Evolutionary conservation across 352 stramenopile species (phyloP).

Genomic region (Thalassiosira livingstoniorum): DNA sequence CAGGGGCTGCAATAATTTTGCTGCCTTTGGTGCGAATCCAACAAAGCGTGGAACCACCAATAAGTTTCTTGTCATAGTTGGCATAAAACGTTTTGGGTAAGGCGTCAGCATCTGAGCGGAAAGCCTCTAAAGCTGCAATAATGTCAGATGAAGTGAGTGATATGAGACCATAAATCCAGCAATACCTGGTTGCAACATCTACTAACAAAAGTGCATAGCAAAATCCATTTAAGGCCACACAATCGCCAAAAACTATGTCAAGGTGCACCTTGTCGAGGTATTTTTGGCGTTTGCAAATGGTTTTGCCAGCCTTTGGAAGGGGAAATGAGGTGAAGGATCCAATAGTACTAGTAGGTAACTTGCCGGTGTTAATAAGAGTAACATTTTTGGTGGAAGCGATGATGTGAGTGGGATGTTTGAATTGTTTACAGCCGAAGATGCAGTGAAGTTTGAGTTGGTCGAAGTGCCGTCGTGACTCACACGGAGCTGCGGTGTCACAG

Average conservation of each 20-base stretch:
- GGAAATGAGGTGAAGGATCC: constrained; percentile 17
- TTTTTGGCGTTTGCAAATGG: not conserved
- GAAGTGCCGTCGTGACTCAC: not conserved
- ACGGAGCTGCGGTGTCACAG: not conserved
- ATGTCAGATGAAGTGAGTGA: constrained; percentile 12
- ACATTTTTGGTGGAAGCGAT: not conserved
- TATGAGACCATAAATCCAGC: constrained; percentile 18
- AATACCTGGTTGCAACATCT: constrained; percentile 12
- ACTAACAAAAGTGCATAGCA: constrained; percentile 32
- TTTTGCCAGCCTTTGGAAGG: constrained; percentile 15
- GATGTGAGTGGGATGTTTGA: not conserved
- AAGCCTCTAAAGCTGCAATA: constrained; percentile 9
- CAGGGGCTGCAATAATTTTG: constrained; percentile 19
- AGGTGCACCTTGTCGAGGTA: constrained; percentile 31
- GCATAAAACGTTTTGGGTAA: constrained; percentile 12
- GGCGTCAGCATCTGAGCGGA: constrained; percentile 1
- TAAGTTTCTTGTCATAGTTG: too few species aligned
- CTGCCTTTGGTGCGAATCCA: not conserved
- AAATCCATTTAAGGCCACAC: not conserved
- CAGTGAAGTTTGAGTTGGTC: not conserved
- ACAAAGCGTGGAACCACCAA: not conserved
- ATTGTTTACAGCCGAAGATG: not conserved
- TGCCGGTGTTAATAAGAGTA: not conserved
- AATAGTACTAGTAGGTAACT: not conserved
- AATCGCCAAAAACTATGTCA: constrained; percentile 30